These are phyloP conservation scores for Saccharomyces cerevisiae DNA, from an alignment of 805 yeast species.

Conservation along the genomic window DNA sequence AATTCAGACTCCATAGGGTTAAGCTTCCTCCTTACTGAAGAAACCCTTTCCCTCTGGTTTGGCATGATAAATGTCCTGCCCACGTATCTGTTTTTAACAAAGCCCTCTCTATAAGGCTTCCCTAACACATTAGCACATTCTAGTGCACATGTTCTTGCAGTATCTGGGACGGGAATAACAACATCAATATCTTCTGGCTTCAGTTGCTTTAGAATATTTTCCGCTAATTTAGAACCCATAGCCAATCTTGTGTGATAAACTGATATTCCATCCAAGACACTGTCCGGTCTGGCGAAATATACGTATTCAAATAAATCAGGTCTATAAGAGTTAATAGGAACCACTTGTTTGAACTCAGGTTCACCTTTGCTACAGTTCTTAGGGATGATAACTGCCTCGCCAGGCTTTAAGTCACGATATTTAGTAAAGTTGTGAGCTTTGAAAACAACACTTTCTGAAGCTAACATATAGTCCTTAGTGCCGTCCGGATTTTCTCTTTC, in stretches of 20 bases:
- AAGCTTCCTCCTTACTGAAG: slow-evolving; percentile 87
- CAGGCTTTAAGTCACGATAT: slow-evolving; percentile 81
- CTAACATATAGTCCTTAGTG: slow-evolving; percentile 79
- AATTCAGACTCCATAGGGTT: slow-evolving; percentile 96
- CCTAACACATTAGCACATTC: slow-evolving; percentile 79
- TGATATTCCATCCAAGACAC: slow-evolving; percentile 92
- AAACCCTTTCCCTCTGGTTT: slow-evolving; percentile 86
- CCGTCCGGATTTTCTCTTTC: slow-evolving; percentile 69
- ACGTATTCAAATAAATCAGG: slow-evolving; percentile 97
- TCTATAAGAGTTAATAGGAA: slow-evolving; percentile 65
- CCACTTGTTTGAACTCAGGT: slow-evolving; percentile 85
- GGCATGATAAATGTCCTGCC: slow-evolving; percentile 99
- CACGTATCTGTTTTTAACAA: slow-evolving; percentile 91
- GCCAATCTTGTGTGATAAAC: slow-evolving; percentile 87
- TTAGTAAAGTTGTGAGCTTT: slow-evolving; percentile 81
- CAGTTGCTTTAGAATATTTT: slow-evolving; percentile 46
- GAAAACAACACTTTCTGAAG: slow-evolving; percentile 89
- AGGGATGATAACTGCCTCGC: slow-evolving; percentile 92
- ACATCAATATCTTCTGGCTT: slow-evolving; percentile 68
- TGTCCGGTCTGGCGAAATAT: slow-evolving; percentile 95
- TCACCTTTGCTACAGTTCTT: slow-evolving; percentile 46
- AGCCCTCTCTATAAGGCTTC: slow-evolving; percentile 90
- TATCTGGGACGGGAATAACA: slow-evolving; percentile 96
- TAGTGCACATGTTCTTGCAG: slow-evolving; percentile 91
- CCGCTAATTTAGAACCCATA: slow-evolving; percentile 89